Base-by-base conservation (phyloP, 805 yeast genomes). In the Hanseniaspora taiwanica region DNA sequence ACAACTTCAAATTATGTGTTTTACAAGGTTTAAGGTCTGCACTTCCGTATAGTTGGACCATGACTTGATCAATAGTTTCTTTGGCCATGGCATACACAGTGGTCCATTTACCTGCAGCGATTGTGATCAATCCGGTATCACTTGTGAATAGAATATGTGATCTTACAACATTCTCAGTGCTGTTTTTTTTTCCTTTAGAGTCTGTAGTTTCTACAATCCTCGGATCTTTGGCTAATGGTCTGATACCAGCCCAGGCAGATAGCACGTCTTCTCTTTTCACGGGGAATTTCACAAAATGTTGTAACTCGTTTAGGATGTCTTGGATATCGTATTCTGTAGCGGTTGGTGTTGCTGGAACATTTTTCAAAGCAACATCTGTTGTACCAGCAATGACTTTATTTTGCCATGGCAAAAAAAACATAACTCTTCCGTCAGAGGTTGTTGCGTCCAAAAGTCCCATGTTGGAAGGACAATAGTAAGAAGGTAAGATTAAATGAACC, bases 71-170 rank as follows among this genome's bases (percentile, higher is more conserved):
- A 36, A 87, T 78, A 35, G 95, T 83, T 65, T 89, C 95, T 65
- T 87, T 78, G 18, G 96, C 95, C 96, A 87, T 87, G 66, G 85
- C 94, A 66, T 96, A 74, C 68, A 87, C 89, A 27, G 97, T 87
- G 40, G 97, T 87, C 97, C 97, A 87, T 66, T 87, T 87, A 60
- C 97, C 97, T 54, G 96, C 97, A 16, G 94, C 79, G 49, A 87
- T 81, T 31, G 97, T 87, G 31, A 87, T 69, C 50, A 87, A 71
- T 20, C 89, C 91, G 42, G 81, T 69, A 43, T 69, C 76, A 25
- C 93, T 73, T 23, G 74, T 69, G 53, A 80, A 72, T 40, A 87
- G 71, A 52, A 87, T 68, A 62, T 87, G 97, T 49, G 83, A 81
- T 66, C 97, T 79, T 35, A 87, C 97, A 48, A 87, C 69, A 40